Conservation (phyloP, 139 green algal species). For the Chlorella ohadii region DNA sequence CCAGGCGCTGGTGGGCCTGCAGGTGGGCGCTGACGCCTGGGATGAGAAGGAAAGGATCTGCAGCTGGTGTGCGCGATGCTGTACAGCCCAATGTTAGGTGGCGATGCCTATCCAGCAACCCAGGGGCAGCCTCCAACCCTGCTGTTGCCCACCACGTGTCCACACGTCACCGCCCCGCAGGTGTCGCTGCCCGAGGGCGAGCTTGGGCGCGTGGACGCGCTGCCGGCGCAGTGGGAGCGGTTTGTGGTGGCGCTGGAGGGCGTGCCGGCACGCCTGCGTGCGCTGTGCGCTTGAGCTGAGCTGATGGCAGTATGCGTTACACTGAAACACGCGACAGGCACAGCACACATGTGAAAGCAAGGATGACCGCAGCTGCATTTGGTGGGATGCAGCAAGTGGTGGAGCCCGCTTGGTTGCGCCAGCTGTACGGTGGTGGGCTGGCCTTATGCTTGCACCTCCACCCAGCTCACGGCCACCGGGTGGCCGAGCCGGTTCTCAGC, state of each 20-base stretch:
- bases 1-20: slow-evolving; percentile 19
- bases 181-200: not conserved
- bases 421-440: too few relatives aligned
- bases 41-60: too few relatives aligned
- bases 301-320: too few relatives aligned
- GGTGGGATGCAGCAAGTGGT: too few relatives aligned
- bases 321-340: too few relatives aligned
- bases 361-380: too few relatives aligned
- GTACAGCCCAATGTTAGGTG: not conserved
- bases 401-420: too few relatives aligned
- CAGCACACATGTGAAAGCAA: too few relatives aligned
- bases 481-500: too few relatives aligned
- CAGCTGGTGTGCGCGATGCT: not conserved
- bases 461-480: too few relatives aligned
- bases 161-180: not conserved
- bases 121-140: not conserved
- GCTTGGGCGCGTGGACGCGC: not conserved
- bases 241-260: slow-evolving; percentile 6
- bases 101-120: not conserved
- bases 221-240: not conserved
- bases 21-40: not conserved
- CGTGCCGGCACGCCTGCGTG: slow-evolving; percentile 9
- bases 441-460: too few relatives aligned
- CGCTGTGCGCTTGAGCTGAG: not conserved
- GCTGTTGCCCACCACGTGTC: not conserved